Base-by-base conservation (phyloP, 108 stramenopile genomes). In the Cylindrotheca closterium region DNA sequence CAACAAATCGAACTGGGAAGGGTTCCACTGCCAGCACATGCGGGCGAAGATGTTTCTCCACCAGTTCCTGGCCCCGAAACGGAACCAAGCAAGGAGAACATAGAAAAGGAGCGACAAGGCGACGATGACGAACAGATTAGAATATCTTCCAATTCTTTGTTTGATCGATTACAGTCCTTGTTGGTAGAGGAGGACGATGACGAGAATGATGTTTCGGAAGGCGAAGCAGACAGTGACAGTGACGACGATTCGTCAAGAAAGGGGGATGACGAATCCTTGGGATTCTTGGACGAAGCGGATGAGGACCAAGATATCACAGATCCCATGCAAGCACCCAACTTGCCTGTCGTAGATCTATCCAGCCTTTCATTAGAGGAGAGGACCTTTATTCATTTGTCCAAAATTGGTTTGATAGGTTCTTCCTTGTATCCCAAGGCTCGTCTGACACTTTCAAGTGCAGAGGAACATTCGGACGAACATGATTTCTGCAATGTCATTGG, bases 141-240 rank as follows among this genome's bases (percentile, higher is more conserved):
- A 4, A 28, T 55, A 17, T 55, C 63, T n/a, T 58, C 47, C 21
- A 52, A 42, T 12, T 27, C 78, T 32, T 29, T 82, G 54, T 80
- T 74, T 63, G 84, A 82, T 71, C 68, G 79, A 64, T 57, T 87
- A 42, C 83, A 84, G 48, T 87, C 83, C 25, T 63, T 87, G 63
- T 47, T 87, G 60, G 75, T 87, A n/a, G 79, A 84, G 25, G 78
- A 77, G 53, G 78, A 77, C 23, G 75, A 73, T 58, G 68, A 55
- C 30, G 69, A 58, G 27, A 55, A 59, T 8, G 69, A 61, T 21
- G 72, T 77, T 18, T 63, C 67, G 31, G 59, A 74, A 22, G 64
- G 48, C 3, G 17, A 63, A 28, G 60, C 55, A 17, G 52, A 64
- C 24, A 63, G 71, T 24, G 66, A 63, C 10, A 27, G 54, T 12